Base-by-base conservation (phyloP, 2,329 filamentous ascomycete genomes). In the Chrysosporium keratinophilum region DNA sequence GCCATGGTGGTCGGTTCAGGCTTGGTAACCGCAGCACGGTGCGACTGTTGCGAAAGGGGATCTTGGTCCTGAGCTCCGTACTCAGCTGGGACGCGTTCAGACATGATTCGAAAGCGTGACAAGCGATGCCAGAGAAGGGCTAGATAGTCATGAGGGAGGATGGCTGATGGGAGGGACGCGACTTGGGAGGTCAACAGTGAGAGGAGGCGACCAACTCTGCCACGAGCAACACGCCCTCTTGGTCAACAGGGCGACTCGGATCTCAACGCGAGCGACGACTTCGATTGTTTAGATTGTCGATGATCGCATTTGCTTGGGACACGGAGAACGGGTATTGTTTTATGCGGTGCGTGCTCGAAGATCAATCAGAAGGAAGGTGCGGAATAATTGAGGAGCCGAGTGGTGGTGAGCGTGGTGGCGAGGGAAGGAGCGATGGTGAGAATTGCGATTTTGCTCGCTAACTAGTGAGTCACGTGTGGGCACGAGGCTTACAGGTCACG, bases 1-100 rank as follows among this genome's bases (percentile, higher is more conserved):
- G 71, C 70, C 69, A 73, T 72, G 40, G 56, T 56, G 54, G 48
- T 53, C 28, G 41, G 58, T 49, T 43, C 40, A 46, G 52, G 49
- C 44, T 53, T 54, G 50, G 57, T 57, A 50, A 44, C 37, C 37
- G 54, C 28, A 45, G 46, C 14, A 42, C 56, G 50, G 46, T 57
- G 60, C 55, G 55, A 54, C 61, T 61, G 61, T 54, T 55, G 62
- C n/a, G 51, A 10, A 60, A 67, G 66, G 63, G 64, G 61, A 56
- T 61, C 65, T 53, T 58, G 57, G 34, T 51, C 55, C 45, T 50
- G 56, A 40, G 37, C 33, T 33, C 42, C 50, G 35, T 50, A 54
- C 44, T 57, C 49, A 19, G 39, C 42, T 23, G 51, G 15, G 31
- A 58, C 56, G 56, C 56, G 56, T 45, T 56, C 48, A 44, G 54